Conservation (phyloP, 2,329 filamentous ascomycete species). For the Metarhizium guizhouense region DNA sequence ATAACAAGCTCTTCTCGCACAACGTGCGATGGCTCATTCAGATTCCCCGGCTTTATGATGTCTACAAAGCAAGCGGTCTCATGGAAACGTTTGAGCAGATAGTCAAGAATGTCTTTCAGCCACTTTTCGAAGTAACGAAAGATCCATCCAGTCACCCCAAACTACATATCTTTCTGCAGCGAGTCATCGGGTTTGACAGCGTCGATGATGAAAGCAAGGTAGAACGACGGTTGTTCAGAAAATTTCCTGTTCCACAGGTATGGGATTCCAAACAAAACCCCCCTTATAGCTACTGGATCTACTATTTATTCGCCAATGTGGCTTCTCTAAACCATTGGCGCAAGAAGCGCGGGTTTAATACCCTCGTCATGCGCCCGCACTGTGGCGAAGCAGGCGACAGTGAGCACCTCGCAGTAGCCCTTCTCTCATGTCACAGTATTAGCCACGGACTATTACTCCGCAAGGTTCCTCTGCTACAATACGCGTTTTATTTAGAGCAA, state of each 20-base stretch:
- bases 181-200: constrained; percentile 94
- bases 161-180: constrained; percentile 85
- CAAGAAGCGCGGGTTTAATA: constrained; percentile 88
- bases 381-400: constrained; percentile 96
- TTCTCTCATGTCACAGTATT: constrained; percentile 92
- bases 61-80: constrained; percentile 82
- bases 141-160: constrained; percentile 83
- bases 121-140: constrained; percentile 88
- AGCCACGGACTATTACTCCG: constrained; percentile 87
- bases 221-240: constrained; percentile 87
- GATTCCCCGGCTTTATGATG: constrained; percentile 86
- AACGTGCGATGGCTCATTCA: constrained; percentile 98
- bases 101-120: constrained; percentile 83
- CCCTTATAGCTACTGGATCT: constrained; percentile 98
- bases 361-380: constrained; percentile 84
- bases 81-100: constrained; percentile 89
- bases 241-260: constrained; percentile 81
- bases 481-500: constrained; percentile 95
- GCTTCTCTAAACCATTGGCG: constrained; percentile 87
- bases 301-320: constrained; percentile 93
- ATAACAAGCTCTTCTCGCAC: constrained; percentile 96
- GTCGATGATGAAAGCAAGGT: constrained; percentile 98
- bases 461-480: constrained; percentile 91
- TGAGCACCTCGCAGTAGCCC: constrained; percentile 86
- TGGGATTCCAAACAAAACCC: constrained; percentile 95